Conservation (phyloP, 495 filamentous ascomycete species). For the Ramalina intermedia region DNA sequence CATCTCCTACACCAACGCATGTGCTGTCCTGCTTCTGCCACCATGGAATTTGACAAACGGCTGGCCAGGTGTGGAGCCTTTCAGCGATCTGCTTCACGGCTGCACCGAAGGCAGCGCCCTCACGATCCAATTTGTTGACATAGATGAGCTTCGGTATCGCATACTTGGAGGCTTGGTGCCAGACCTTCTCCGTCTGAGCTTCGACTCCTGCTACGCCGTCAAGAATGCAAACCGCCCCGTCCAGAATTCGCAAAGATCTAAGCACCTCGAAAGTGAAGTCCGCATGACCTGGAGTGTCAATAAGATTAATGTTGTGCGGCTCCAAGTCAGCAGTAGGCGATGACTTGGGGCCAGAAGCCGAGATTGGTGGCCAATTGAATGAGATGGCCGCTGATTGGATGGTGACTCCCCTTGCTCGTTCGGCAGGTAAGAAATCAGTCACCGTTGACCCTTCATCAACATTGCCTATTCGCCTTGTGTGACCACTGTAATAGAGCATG, state of each 20-base stretch:
- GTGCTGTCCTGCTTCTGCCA: conserved; percentile 59
- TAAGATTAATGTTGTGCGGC: conserved; percentile 71
- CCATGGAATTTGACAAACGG: conserved; percentile 91
- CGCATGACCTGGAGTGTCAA: conserved; percentile 94
- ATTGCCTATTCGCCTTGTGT: conserved; percentile 75
- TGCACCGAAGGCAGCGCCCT: conserved; percentile 77
- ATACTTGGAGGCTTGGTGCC: conserved; percentile 76
- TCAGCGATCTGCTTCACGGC: conserved; percentile 76
- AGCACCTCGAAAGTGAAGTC: conserved; percentile 98
- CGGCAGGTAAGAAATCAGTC: conserved; percentile 93
- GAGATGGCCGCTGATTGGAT: conserved; percentile 97
- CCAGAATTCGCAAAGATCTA: conserved; percentile 79
- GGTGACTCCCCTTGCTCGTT: conserved; percentile 86
- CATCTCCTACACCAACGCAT: conserved; percentile 73
- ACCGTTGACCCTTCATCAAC: conserved; percentile 96
- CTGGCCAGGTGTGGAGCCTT: conserved; percentile 68
- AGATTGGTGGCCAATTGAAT: conserved; percentile 66
- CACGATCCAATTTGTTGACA: conserved; percentile 92
- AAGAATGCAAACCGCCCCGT: conserved; percentile 90
- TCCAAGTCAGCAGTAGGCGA: conserved; percentile 24
- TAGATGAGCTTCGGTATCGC: conserved; percentile 77
- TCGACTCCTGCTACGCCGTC: conserved; percentile 96
- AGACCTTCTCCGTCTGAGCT: conserved; percentile 95
- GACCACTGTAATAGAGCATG: conserved; percentile 95
- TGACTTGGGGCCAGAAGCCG: conserved; percentile 14